These are phyloP conservation scores for Sparassis latifolia DNA, from an alignment of 1,284 basidiomycete species.

Conservation along the genomic window DNA sequence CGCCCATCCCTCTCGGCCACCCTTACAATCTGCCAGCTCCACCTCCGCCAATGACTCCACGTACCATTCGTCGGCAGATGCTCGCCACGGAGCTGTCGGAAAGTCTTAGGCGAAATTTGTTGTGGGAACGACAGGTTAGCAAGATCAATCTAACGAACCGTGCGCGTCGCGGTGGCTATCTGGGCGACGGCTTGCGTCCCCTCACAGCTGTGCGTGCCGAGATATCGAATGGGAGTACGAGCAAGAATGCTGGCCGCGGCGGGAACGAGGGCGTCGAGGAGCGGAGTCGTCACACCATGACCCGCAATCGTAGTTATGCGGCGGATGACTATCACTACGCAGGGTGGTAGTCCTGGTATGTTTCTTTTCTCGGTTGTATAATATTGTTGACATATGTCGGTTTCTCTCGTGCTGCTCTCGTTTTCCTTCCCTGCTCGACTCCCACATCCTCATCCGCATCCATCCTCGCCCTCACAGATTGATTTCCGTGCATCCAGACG, in stretches of 20 bases:
- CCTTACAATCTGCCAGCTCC: conserved; percentile 71
- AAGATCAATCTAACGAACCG: conserved; percentile 38
- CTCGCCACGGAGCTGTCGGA: conserved; percentile 82
- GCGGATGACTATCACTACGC: conserved; percentile 60
- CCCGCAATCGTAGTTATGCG: conserved; percentile 57
- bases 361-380: background rate
- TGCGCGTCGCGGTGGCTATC: conserved; percentile 26
- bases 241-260: conserved; percentile 3
- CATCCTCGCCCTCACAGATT: background rate
- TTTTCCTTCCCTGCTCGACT: background rate
- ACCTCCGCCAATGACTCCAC: conserved; percentile 71
- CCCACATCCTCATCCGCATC: background rate
- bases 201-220: conserved; percentile 29
- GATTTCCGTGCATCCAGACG: background rate
- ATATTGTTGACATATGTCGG: background rate
- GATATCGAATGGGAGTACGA: conserved; percentile 24
- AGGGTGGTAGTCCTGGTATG: conserved; percentile 44
- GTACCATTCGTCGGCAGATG: conserved; percentile 82
- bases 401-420: background rate
- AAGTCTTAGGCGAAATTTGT: conserved; percentile 71
- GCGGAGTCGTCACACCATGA: conserved; percentile 36
- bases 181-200: conserved; percentile 33
- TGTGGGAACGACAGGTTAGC: conserved; percentile 79
- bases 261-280: conserved; percentile 23
- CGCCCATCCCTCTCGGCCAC: conserved; percentile 57